Conservation (phyloP, 805 yeast genomes). For the Zygosaccharomyces rouxii region DNA sequence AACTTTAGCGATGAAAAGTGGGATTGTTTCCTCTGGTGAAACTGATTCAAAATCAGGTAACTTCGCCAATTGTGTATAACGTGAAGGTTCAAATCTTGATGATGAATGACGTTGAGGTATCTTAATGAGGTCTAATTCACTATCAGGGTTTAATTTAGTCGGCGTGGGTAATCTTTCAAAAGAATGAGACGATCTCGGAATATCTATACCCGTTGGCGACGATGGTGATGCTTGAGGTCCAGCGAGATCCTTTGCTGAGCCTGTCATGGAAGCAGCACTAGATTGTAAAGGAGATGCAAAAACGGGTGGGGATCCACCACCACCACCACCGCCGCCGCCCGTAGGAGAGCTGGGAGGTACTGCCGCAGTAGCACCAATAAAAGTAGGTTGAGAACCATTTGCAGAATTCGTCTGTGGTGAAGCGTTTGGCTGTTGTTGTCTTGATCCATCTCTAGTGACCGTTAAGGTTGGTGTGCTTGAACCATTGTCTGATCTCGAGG, state of each 20-base stretch:
- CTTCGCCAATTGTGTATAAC: constrained; percentile 59
- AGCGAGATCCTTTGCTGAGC: constrained; percentile 14
- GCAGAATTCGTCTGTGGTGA: constrained; percentile 4
- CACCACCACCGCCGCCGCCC: constrained; percentile 12
- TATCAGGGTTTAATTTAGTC: constrained; percentile 49
- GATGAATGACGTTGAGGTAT: constrained; percentile 90
- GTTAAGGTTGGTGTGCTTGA: background rate
- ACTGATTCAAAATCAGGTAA: constrained; percentile 88
- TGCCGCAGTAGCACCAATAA: constrained; percentile 28
- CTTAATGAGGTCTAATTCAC: constrained; percentile 74
- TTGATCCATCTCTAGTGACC: constrained; percentile 3
- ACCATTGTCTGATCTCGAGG: background rate
- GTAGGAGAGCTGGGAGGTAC: constrained; percentile 20
- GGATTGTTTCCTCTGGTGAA: constrained; percentile 68
- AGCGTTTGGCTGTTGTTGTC: constrained; percentile 1
- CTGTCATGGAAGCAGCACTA: constrained; percentile 7
- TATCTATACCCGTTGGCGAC: constrained; percentile 31
- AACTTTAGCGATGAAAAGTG: constrained; percentile 75
- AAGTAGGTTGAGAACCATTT: constrained; percentile 23
- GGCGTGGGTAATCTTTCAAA: constrained; percentile 58
- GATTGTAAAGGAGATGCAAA: constrained; percentile 10
- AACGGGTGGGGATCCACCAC: constrained; percentile 6
- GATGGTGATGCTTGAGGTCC: constrained; percentile 18
- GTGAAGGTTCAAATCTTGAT: constrained; percentile 80
- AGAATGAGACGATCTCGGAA: constrained; percentile 44